Conservation (phyloP, 148 eudicot genomes). For the Chenopodium formosanum region DNA sequence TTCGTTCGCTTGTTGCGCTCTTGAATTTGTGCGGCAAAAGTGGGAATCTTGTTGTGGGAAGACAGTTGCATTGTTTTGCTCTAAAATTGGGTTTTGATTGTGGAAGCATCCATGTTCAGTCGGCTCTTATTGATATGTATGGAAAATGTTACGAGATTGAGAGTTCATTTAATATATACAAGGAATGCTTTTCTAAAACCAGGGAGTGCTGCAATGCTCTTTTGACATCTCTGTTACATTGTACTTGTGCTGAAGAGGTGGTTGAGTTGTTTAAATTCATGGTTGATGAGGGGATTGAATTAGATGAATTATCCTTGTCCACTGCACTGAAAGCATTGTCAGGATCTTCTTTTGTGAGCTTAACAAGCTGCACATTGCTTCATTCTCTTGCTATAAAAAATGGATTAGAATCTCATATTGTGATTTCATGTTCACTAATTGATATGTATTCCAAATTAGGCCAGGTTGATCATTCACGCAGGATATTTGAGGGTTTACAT, state of each 20-base stretch:
- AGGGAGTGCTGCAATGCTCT: constrained; percentile 66
- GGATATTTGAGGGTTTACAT: constrained; percentile 43
- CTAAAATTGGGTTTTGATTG: constrained; percentile 53
- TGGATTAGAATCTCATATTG: constrained; percentile 43
- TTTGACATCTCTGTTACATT: constrained; percentile 69
- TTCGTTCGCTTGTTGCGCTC: constrained; percentile 57
- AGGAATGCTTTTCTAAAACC: constrained; percentile 35
- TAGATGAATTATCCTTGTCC: constrained; percentile 69
- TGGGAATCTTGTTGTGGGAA: constrained; percentile 44
- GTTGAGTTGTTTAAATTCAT: constrained; percentile 68
- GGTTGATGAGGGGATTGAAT: constrained; percentile 53
- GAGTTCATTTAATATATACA: constrained; percentile 46
- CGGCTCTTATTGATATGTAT: constrained; percentile 87
- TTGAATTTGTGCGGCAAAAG: constrained; percentile 54
- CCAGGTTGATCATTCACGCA: constrained; percentile 39
- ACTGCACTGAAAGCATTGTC: constrained; percentile 62
- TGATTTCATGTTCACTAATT: constrained; percentile 57
- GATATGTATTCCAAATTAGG: constrained; percentile 70
- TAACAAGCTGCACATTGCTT: constrained; percentile 50
- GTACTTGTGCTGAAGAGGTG: constrained; percentile 52
- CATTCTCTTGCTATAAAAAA: constrained; percentile 67
- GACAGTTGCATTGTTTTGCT: constrained; percentile 57
- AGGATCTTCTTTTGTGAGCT: constrained; percentile 42
- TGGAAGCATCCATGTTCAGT: constrained; percentile 53
- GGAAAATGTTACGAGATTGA: constrained; percentile 75